Evolutionary conservation across 257 asterid genomes (phyloP), one percentile per base, ranked within the genome.

Genomic region (Solanum peruvianum): DNA sequence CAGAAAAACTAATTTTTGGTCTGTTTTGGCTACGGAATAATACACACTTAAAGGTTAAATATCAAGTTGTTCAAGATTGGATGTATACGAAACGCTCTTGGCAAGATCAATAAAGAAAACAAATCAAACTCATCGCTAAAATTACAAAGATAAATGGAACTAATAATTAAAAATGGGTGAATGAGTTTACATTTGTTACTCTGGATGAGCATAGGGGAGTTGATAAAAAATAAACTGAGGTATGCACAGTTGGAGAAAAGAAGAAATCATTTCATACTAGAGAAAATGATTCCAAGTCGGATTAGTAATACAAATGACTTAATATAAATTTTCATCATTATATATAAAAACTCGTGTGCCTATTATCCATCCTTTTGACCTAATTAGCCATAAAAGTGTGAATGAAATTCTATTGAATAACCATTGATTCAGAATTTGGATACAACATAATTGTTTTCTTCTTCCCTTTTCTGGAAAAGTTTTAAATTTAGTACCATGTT

Each of bases 261-360:
- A 67, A 64, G 64, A 39, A 88, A 85, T 12, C 29, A 67, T 23
- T 88, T 85, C 31, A 66, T 2, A 88, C 88, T 33, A 67, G 33
- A 66, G 90, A 88, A 23, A 88, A 39, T 37, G 88, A 86, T 42
- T 88, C 83, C 9, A 85, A 78, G 21, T 76, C 14, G 80, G 49
- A 44, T 49, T 66, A 35, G 80, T 70, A 73, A 85, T 23, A 5
- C 4, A 77, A 10, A 0, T 20, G 25, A 35, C 39, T 84, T 71
- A 88, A 85, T 78, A 88, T 76, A 58, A 77, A 14, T 66, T 86
- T 86, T 76, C 39, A 88, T 27, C 88, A 88, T 35, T 88, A 86
- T 20, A 77, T 64, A 11, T 86, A 67, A 31, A 88, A 44, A 25
- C 78, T 29, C 6, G 35, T 85, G 82, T 62, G 62, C 31, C 6